A percentile compares a stretch with the other conserved stretches of the same genome.
These are phyloP conservation scores for Gloeophyllum trabeum DNA, from an alignment of 768 basidiomycete species.

Conservation along the genomic window DNA sequence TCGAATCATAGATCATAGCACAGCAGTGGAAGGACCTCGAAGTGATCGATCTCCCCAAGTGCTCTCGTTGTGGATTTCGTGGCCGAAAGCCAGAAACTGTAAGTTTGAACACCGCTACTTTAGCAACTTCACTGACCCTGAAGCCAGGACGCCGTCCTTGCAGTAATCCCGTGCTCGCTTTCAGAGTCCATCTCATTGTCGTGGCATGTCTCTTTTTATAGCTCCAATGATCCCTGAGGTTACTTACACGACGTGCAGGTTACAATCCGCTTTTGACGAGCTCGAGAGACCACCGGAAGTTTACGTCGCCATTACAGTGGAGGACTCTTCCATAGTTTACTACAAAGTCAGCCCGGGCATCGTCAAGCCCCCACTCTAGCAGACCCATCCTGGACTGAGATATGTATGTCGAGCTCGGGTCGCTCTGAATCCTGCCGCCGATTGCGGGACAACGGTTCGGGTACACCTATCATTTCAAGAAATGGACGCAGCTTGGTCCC, in stretches of 20 bases:
- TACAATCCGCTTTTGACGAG: conserved; percentile 42
- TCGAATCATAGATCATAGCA: conserved; percentile 26
- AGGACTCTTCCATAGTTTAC: conserved; percentile 78
- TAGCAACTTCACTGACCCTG: not conserved
- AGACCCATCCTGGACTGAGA: not conserved
- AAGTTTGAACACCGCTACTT: conserved; percentile 10
- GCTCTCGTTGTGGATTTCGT: conserved; percentile 44
- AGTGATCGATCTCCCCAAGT: conserved; percentile 45
- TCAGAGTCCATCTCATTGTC: conserved; percentile 53
- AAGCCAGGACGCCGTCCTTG: conserved; percentile 29
- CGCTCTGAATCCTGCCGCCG: no score
- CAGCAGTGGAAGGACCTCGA: conserved; percentile 64
- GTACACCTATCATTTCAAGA: no score
- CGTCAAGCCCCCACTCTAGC: conserved; percentile 53
- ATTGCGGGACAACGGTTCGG: no score
- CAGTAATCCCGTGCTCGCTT: conserved; percentile 59
- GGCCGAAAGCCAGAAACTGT: conserved; percentile 47
- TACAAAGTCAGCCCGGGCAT: conserved; percentile 74
- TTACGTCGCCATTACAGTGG: conserved; percentile 60
- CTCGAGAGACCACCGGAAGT: conserved; percentile 37
- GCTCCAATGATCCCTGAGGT: not conserved
- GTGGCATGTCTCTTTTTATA: conserved; percentile 30
- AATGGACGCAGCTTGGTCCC: no score
- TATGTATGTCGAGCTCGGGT: no score
- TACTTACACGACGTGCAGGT: conserved; percentile 29